A percentile compares a stretch with the other conserved stretches of the same genome.
phyloP scores from a whole-genome alignment of 2,329 filamentous ascomycete species.

The Cercospora sp. region DNA sequence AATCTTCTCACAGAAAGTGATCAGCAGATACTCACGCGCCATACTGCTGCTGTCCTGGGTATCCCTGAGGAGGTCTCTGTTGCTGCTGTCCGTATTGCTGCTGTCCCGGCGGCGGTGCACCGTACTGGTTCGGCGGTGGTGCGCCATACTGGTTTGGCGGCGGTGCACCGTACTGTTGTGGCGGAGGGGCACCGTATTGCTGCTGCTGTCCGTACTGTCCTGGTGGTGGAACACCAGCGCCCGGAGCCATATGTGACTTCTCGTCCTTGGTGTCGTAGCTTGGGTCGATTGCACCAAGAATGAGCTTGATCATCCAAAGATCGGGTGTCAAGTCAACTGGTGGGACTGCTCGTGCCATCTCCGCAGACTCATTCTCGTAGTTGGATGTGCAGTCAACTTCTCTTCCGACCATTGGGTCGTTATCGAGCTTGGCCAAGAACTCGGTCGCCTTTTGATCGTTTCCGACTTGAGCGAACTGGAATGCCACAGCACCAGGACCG shows the following conservation, averaged over 20 bases:
- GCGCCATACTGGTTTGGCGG: constrained; percentile 20
- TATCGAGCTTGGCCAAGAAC: constrained; percentile 64
- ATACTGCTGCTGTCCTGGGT: constrained; percentile 26
- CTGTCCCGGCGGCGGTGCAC: constrained; percentile 13
- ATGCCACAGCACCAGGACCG: constrained; percentile 58
- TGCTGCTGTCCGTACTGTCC: constrained; percentile 36
- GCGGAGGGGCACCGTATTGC: constrained; percentile 34
- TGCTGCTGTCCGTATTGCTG: constrained; percentile 6
- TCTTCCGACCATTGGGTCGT: constrained; percentile 60
- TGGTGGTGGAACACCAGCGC: constrained; percentile 36
- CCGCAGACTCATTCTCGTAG: constrained; percentile 66
- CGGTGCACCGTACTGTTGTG: constrained; percentile 29
- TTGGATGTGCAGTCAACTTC: constrained; percentile 70
- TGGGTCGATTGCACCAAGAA: constrained; percentile 66
- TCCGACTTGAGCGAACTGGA: constrained; percentile 69
- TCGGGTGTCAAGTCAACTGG: constrained; percentile 65
- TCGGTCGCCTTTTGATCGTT: constrained; percentile 65
- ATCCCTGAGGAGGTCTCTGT: constrained; percentile 11
- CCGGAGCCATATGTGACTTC: constrained; percentile 42
- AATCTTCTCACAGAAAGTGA: too few species aligned
- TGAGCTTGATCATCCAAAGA: constrained; percentile 66
- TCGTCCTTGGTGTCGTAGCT: constrained; percentile 68
- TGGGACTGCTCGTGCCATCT: constrained; percentile 62
- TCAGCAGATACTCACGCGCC: constrained; percentile 6
- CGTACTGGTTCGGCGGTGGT: constrained; percentile 17